These are phyloP conservation scores for Willaertia magna DNA, from an alignment of 208 protist genomes.

Conservation along the genomic window DNA sequence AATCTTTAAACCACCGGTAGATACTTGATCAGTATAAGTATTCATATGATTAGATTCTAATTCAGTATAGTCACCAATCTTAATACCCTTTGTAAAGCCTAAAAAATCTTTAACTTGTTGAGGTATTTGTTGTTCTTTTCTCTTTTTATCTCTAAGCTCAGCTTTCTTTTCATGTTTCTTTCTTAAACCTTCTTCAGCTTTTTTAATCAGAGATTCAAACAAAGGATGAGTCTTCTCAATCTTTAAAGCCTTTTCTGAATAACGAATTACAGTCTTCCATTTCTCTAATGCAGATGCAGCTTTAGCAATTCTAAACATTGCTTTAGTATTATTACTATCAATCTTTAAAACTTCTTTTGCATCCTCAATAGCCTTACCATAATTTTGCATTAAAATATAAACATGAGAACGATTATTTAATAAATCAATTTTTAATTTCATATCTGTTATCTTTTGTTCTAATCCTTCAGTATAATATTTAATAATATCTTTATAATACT, in stretches of 20 bases:
- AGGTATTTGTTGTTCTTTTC: background rate
- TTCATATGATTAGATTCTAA: background rate
- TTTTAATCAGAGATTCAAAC: background rate
- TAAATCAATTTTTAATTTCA: background rate
- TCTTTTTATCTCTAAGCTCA: background rate
- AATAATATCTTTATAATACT: background rate
- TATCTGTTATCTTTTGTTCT: slow-evolving; percentile 7
- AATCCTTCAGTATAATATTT: slow-evolving; percentile 4
- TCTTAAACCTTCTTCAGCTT: background rate
- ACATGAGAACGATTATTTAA: slow-evolving; percentile 9
- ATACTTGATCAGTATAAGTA: background rate
- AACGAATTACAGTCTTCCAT: background rate
- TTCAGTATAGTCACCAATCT: background rate
- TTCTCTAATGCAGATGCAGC: background rate
- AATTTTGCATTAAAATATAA: background rate
- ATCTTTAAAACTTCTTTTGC: background rate
- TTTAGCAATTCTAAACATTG: slow-evolving; percentile 7
- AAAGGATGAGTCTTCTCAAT: background rate
- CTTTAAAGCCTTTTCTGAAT: background rate
- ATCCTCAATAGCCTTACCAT: slow-evolving; percentile 5
- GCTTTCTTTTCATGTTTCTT: background rate
- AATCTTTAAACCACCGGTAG: background rate
- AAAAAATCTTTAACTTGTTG: background rate
- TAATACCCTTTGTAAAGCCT: background rate
- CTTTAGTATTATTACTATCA: background rate